Evolutionary conservation across 1,284 basidiomycete species (phyloP).

Genomic region (Blastosporella zonata): DNA sequence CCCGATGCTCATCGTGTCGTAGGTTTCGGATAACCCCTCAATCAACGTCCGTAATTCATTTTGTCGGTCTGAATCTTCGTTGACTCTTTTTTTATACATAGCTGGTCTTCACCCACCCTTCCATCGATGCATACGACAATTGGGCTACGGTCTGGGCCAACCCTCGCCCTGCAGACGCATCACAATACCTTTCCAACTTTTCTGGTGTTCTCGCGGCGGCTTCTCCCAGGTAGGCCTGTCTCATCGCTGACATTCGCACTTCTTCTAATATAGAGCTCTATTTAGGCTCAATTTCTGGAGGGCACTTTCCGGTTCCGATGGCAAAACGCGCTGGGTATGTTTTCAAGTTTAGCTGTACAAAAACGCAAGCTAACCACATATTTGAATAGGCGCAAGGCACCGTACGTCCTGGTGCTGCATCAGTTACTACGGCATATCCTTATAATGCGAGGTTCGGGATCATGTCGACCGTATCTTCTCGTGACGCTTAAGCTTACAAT

Average conservation of each 20-base stretch:
- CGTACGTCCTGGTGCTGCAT: slow-evolving; percentile 60
- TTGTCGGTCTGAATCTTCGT: neutral
- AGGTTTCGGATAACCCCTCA: slow-evolving; percentile 61
- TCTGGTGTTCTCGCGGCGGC: slow-evolving; percentile 56
- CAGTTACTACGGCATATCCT: slow-evolving; percentile 44
- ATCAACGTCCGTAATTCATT: slow-evolving; percentile 46
- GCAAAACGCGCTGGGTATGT: slow-evolving; percentile 44
- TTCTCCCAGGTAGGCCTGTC: slow-evolving; percentile 46
- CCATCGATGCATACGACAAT: slow-evolving; percentile 62
- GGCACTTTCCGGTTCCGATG: slow-evolving; percentile 45
- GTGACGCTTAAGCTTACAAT: slow-evolving; percentile 36
- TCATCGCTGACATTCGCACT: neutral
- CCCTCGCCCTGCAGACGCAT: slow-evolving; percentile 52
- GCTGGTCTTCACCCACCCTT: slow-evolving; percentile 65
- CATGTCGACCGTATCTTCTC: neutral
- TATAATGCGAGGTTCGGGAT: slow-evolving; percentile 40
- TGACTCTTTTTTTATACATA: slow-evolving; percentile 20
- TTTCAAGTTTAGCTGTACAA: neutral
- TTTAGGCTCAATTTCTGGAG: slow-evolving; percentile 62
- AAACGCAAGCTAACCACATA: neutral
- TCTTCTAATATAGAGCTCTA: neutral
- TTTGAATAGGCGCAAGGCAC: slow-evolving; percentile 54
- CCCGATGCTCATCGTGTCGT: neutral
- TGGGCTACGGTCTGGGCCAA: slow-evolving; percentile 55
- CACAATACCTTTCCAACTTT: slow-evolving; percentile 48